Evolutionary conservation across 108 stramenopile genomes (phyloP).

Genomic region (Stephanodiscus minutulus): DNA sequence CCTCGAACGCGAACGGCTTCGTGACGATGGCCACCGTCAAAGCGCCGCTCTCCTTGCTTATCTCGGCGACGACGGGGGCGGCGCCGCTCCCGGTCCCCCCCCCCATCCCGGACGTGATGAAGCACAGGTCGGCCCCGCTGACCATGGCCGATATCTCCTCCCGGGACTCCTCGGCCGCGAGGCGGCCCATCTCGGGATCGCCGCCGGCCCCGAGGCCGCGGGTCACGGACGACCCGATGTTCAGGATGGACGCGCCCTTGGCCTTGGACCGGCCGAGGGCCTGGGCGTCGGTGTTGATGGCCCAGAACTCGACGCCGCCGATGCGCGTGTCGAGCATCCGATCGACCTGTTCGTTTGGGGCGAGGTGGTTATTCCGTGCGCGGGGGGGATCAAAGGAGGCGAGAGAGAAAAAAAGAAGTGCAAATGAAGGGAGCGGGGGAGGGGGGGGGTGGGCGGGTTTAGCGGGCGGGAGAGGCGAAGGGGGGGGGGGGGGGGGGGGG

Average conservation of each 20-base stretch:
- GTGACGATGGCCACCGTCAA: conserved; percentile 87
- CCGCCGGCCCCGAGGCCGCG: conserved; percentile 90
- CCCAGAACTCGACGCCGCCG: conserved; percentile 88
- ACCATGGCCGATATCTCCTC: conserved; percentile 76
- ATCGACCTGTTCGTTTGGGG: conserved; percentile 77
- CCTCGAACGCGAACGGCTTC: conserved; percentile 94
- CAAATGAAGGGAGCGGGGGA: neutral
- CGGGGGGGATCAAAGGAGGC: neutral
- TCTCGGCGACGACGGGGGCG: conserved; percentile 80
- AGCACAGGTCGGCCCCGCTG: conserved; percentile 84
- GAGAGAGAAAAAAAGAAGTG: neutral
- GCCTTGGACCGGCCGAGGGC: conserved; percentile 72
- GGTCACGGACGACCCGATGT: conserved; percentile 86
- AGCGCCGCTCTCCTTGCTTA: conserved; percentile 79
- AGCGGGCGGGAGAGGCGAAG: neutral
- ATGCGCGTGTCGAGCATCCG: conserved; percentile 88
- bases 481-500: neutral
- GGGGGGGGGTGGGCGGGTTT: neutral
- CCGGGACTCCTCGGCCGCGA: conserved; percentile 84
- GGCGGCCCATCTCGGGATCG: conserved; percentile 81
- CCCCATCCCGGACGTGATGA: conserved; percentile 89
- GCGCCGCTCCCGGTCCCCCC: conserved; percentile 91
- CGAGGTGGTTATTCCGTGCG: too few relatives aligned
- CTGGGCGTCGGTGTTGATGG: conserved; percentile 91
- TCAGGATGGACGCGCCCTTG: conserved; percentile 61